Conservation (phyloP, 768 basidiomycete genomes). For the Ramaria rubella region DNA sequence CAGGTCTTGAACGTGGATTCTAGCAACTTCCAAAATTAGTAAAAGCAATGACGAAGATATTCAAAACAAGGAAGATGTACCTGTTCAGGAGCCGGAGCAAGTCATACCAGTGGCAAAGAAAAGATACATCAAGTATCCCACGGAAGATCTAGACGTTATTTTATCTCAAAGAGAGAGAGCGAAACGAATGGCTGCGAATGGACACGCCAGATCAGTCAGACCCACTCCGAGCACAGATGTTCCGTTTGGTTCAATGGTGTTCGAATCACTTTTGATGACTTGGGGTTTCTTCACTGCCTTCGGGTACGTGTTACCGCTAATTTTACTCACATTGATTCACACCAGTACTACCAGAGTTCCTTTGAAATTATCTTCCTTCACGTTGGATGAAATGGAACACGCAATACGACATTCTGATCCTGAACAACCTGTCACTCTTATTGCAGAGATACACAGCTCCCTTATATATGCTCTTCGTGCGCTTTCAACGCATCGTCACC, state of each 20-base stretch:
- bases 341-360: conserved; percentile 55
- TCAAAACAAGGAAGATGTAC: conserved; percentile 59
- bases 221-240: conserved; percentile 54
- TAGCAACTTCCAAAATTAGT: conserved; percentile 25
- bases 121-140: conserved; percentile 86
- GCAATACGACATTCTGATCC: conserved; percentile 69
- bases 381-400: conserved; percentile 88
- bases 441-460: conserved; percentile 83
- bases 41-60: conserved; percentile 48
- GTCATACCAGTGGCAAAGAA: conserved; percentile 73
- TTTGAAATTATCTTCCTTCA: conserved; percentile 78
- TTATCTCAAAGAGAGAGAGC: conserved; percentile 78
- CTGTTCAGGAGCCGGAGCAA: conserved; percentile 57
- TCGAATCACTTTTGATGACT: conserved; percentile 81
- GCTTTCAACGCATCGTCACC: conserved; percentile 67
- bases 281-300: conserved; percentile 96
- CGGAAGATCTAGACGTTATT: conserved; percentile 83
- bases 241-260: conserved; percentile 50
- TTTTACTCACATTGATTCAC: neutral
- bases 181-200: conserved; percentile 48
- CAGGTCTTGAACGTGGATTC: neutral
- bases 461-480: conserved; percentile 89
- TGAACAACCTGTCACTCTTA: conserved; percentile 67
- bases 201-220: conserved; percentile 36
- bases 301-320: conserved; percentile 50